A percentile compares a stretch with the other conserved stretches of the same genome.
phyloP scores from a whole-genome alignment of 257 asterid species.

The Lithospermum erythrorhizon region DNA sequence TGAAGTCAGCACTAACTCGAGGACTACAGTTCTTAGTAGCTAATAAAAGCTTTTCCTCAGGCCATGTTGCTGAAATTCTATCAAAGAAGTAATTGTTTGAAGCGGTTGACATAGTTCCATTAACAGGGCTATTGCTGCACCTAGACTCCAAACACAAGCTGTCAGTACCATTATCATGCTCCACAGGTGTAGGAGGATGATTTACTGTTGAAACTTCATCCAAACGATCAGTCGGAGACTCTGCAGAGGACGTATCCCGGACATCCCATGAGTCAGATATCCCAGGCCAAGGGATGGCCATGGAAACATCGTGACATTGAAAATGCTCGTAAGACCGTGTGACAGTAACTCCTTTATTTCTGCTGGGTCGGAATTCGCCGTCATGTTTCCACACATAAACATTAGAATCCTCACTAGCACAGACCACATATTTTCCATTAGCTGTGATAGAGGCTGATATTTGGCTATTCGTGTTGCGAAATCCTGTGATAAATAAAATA shows the following conservation, averaged over 20 bases:
- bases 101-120: constrained; percentile 42
- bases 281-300: constrained; percentile 96
- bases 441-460: constrained; percentile 84
- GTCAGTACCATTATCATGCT: constrained; percentile 43
- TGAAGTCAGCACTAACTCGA: constrained; percentile 52
- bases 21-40: constrained; percentile 57
- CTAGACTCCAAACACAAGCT: constrained; percentile 41
- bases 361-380: constrained; percentile 63
- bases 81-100: constrained; percentile 62
- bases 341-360: constrained; percentile 65
- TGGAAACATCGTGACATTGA: constrained; percentile 85
- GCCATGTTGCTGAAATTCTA: constrained; percentile 82
- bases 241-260: constrained; percentile 29
- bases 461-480: constrained; percentile 82
- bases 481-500: constrained; percentile 37
- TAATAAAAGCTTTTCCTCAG: constrained; percentile 66
- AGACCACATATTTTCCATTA: constrained; percentile 67
- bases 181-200: constrained; percentile 50
- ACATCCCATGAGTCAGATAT: constrained; percentile 33
- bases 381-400: constrained; percentile 96
- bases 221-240: constrained; percentile 22
- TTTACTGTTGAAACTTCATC: constrained; percentile 42
- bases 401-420: constrained; percentile 90
- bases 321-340: constrained; percentile 75
- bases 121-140: constrained; percentile 47